phyloP scores from a whole-genome alignment of 2,329 filamentous ascomycete genomes.

The Thelonectria discophora region DNA sequence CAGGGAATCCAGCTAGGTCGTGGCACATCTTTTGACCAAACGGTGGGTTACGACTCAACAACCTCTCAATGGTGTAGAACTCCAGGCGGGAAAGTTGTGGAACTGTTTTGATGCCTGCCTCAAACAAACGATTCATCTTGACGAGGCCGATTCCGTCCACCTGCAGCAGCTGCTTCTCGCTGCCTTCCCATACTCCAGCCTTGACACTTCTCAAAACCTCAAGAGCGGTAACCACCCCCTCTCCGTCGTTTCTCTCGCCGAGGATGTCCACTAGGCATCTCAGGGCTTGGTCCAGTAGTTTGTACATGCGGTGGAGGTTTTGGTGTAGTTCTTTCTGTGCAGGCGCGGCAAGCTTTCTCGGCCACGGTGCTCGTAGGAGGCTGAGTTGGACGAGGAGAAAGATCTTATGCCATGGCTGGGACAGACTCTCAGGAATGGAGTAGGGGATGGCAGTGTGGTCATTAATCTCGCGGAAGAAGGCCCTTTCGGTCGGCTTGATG shows the following conservation, averaged over 20 bases:
- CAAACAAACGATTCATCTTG: conserved; percentile 76
- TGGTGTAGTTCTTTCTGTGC: conserved; percentile 47
- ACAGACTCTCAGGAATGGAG: conserved; percentile 53
- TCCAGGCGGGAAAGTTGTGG: conserved; percentile 74
- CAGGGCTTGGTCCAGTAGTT: conserved; percentile 46
- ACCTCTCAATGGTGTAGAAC: conserved; percentile 76
- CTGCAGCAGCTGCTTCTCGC: conserved; percentile 82
- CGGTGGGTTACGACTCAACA: conserved; percentile 82
- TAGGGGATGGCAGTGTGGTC: conserved; percentile 51
- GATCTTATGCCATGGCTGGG: conserved; percentile 74
- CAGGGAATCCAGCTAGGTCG: conserved; percentile 74
- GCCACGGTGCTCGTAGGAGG: conserved; percentile 69
- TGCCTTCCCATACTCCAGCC: conserved; percentile 83
- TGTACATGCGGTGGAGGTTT: conserved; percentile 46
- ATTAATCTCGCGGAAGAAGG: conserved; percentile 52
- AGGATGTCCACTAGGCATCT: conserved; percentile 52
- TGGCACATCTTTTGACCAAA: conserved; percentile 78
- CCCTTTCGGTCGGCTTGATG: conserved; percentile 47
- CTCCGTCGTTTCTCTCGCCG: conserved; percentile 64
- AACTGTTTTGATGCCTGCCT: conserved; percentile 75
- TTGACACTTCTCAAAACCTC: conserved; percentile 81
- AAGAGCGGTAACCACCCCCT: conserved; percentile 73
- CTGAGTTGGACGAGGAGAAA: conserved; percentile 79
- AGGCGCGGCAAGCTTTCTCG: conserved; percentile 54
- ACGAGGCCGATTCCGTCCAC: conserved; percentile 80